A percentile compares a stretch with the other conserved stretches of the same genome.
Conservation (phyloP, 306 rosid genomes). For the Lathyrus aphaca region DNA sequence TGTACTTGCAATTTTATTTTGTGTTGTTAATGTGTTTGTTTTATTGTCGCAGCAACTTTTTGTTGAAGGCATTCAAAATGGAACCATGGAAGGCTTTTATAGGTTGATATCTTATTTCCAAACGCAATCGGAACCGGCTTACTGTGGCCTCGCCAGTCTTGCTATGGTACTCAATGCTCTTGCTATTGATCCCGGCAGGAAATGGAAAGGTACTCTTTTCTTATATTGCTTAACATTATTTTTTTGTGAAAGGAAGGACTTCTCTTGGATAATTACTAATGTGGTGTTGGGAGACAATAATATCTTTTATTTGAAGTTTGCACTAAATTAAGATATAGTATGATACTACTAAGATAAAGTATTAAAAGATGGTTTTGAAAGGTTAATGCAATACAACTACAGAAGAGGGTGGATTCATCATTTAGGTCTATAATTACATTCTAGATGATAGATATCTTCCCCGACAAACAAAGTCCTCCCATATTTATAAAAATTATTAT, state of each 20-base stretch:
- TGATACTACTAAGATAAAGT: neutral
- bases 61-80: constrained; percentile 70
- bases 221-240: neutral
- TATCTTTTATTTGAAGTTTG: neutral
- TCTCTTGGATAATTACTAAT: neutral
- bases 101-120: constrained; percentile 79
- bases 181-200: constrained; percentile 91
- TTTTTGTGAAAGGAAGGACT: neutral
- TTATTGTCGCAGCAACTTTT: constrained; percentile 69
- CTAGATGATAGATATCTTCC: constrained; percentile 5
- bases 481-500: neutral
- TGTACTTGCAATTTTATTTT: neutral
- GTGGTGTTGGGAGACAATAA: no score
- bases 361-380: neutral
- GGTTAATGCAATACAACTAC: neutral
- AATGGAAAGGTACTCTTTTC: constrained; percentile 75
- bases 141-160: constrained; percentile 89
- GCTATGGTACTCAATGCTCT: constrained; percentile 96
- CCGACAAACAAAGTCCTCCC: neutral
- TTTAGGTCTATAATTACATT: neutral
- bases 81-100: constrained; percentile 90
- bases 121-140: constrained; percentile 93
- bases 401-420: neutral
- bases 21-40: neutral
- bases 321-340: neutral